These are phyloP conservation scores for Trichophyton rubrum DNA, from an alignment of 2,329 filamentous ascomycete species.

Conservation along the genomic window DNA sequence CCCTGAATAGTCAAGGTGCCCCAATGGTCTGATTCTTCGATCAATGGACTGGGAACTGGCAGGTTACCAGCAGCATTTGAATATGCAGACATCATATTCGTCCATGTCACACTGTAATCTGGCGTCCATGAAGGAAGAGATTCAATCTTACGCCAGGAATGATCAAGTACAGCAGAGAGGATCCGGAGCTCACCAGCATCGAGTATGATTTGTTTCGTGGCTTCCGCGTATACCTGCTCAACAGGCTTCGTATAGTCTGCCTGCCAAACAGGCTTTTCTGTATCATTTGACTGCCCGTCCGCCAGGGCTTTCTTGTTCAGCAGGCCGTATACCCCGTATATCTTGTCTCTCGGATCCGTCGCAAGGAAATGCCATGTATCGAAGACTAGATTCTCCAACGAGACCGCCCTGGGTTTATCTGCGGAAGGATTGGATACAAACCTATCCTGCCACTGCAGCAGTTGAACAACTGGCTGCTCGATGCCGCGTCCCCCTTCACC, in stretches of 20 bases:
- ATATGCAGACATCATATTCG: conserved; percentile 6
- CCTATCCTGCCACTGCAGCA: conserved; percentile 9
- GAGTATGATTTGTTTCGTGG: conserved; percentile 9
- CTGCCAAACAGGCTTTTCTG: not conserved
- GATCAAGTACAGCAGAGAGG: conserved; percentile 9
- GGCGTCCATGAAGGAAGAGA: conserved; percentile 11
- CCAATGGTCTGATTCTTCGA: not conserved
- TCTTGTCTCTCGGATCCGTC: conserved; percentile 11
- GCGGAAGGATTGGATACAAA: not conserved
- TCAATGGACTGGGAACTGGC: conserved; percentile 2
- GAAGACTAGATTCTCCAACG: conserved; percentile 10
- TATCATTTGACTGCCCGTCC: not conserved
- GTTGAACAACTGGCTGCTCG: conserved; percentile 2
- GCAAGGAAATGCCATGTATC: conserved; percentile 9
- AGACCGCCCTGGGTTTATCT: conserved; percentile 1
- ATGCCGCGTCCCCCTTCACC: conserved; percentile 5
- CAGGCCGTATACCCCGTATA: conserved; percentile 11
- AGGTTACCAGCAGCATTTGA: conserved; percentile 5
- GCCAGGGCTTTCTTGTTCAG: not conserved
- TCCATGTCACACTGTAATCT: conserved; percentile 9
- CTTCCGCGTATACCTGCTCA: conserved; percentile 10
- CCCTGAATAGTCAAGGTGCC: conserved; percentile 6
- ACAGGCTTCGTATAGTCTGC: conserved; percentile 10
- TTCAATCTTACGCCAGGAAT: conserved; percentile 6
- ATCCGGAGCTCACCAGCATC: conserved; percentile 6